phyloP scores from a whole-genome alignment of 2,329 filamentous ascomycete species.

The Cladophialophora immunda region DNA sequence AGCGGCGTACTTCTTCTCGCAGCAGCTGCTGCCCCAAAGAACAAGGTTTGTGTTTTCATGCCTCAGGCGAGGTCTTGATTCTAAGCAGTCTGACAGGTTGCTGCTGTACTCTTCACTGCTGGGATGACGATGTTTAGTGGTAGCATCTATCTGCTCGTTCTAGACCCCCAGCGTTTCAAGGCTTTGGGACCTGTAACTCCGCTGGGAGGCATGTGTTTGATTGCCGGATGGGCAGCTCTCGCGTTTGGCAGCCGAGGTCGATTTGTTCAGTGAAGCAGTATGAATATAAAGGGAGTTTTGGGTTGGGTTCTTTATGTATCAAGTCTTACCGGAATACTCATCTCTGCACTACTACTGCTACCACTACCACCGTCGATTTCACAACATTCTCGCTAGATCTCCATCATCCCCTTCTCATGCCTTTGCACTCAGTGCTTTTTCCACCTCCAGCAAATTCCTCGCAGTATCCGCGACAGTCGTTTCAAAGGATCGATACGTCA shows the following conservation, averaged over 20 bases:
- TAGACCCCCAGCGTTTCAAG: slow-evolving; percentile 69
- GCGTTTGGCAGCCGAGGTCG: slow-evolving; percentile 34
- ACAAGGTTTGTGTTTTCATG: slow-evolving; percentile 47
- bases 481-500: slow-evolving; percentile 8
- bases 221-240: slow-evolving; percentile 67
- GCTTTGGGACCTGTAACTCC: slow-evolving; percentile 71
- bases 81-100: slow-evolving; percentile 45
- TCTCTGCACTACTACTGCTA: background rate
- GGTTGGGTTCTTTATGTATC: background rate
- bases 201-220: slow-evolving; percentile 65
- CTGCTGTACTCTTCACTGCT: slow-evolving; percentile 67
- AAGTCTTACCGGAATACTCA: background rate
- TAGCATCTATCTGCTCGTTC: slow-evolving; percentile 69
- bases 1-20: slow-evolving; percentile 68
- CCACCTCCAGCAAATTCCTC: slow-evolving; percentile 8
- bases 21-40: slow-evolving; percentile 60
- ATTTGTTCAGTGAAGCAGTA: slow-evolving; percentile 16
- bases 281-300: background rate
- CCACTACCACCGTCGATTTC: background rate
- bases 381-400: background rate
- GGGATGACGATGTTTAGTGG: slow-evolving; percentile 75
- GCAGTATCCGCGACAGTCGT: slow-evolving; percentile 10
- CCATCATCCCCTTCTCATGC: background rate
- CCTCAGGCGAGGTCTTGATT: background rate
- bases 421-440: slow-evolving; percentile 10